Percentiles rank a stretch among this genome's conserved stretches.
Conservation (phyloP, 164 flowering plant genomes). For the Vitis rupestris region DNA sequence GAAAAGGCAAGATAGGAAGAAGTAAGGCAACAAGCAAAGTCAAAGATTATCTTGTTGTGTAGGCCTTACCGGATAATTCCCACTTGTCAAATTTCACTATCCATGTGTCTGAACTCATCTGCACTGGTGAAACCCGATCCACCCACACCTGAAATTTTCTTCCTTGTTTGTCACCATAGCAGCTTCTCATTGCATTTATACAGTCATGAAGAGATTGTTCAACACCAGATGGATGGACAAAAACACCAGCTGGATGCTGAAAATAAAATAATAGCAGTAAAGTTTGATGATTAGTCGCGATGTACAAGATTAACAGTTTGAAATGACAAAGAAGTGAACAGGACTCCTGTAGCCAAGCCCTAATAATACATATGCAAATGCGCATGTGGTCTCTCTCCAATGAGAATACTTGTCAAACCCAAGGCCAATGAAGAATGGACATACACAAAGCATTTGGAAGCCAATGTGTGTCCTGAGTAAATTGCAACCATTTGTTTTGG, state of each 20-base stretch:
- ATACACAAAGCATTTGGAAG: no score
- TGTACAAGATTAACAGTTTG: background rate
- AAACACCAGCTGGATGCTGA: background rate
- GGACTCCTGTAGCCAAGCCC: no score
- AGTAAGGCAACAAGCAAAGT: constrained; percentile 1
- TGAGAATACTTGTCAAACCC: no score
- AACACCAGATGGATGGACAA: constrained; percentile 64
- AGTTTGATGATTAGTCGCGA: background rate
- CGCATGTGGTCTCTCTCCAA: no score
- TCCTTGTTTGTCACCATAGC: constrained; percentile 63
- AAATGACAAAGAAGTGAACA: background rate
- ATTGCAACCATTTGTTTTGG: no score
- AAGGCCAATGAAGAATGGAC: no score
- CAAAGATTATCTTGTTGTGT: background rate
- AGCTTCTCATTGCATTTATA: constrained; percentile 31
- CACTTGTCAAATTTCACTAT: constrained; percentile 73
- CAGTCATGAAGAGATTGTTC: constrained; percentile 41
- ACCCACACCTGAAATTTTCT: constrained; percentile 62
- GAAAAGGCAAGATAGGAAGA: background rate
- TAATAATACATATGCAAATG: no score
- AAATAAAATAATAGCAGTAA: background rate
- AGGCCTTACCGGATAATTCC: constrained; percentile 56
- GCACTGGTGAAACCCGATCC: constrained; percentile 50
- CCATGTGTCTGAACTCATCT: constrained; percentile 59
- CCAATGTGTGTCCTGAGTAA: no score